Evolutionary conservation across 2,329 filamentous ascomycete species (phyloP).

Genomic region (Aspergillus versicolor): DNA sequence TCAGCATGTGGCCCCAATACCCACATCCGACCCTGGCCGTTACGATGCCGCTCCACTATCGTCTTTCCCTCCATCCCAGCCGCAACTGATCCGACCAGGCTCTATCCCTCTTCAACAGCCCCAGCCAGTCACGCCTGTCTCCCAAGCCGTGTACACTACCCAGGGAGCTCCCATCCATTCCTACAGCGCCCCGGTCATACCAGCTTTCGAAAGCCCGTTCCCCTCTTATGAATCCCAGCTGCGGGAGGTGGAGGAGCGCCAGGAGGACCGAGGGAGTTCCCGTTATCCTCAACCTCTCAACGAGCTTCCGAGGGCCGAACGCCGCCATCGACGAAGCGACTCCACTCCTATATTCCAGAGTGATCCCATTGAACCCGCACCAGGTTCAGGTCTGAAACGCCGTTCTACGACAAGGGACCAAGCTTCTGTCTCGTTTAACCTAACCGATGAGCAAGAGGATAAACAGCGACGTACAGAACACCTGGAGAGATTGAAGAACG

Average conservation of each 20-base stretch:
- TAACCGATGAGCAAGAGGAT: constrained; percentile 57
- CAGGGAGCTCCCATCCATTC: constrained; percentile 41
- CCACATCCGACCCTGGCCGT: constrained; percentile 62
- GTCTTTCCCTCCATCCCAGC: constrained; percentile 25
- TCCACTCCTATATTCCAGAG: constrained; percentile 47
- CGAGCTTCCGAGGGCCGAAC: not conserved
- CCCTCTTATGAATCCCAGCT: constrained; percentile 17
- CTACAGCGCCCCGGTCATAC: constrained; percentile 43
- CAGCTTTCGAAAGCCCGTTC: constrained; percentile 12
- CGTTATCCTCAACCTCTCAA: constrained; percentile 14
- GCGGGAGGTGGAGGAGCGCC: constrained; percentile 15
- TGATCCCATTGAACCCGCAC: constrained; percentile 27
- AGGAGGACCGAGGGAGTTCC: constrained; percentile 11
- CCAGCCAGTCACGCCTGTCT: constrained; percentile 72
- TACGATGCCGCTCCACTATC: constrained; percentile 55
- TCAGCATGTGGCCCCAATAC: constrained; percentile 64
- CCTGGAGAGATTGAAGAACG: constrained; percentile 24
- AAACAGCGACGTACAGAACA: constrained; percentile 43
- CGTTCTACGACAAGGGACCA: constrained; percentile 37
- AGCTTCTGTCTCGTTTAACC: constrained; percentile 56
- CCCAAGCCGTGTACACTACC: constrained; percentile 62
- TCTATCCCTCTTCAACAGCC: constrained; percentile 79
- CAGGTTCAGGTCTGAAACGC: constrained; percentile 23
- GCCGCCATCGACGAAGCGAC: constrained; percentile 41
- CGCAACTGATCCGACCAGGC: constrained; percentile 50